Conservation (phyloP, 1,284 basidiomycete species). For the Albatrellus sp. region DNA sequence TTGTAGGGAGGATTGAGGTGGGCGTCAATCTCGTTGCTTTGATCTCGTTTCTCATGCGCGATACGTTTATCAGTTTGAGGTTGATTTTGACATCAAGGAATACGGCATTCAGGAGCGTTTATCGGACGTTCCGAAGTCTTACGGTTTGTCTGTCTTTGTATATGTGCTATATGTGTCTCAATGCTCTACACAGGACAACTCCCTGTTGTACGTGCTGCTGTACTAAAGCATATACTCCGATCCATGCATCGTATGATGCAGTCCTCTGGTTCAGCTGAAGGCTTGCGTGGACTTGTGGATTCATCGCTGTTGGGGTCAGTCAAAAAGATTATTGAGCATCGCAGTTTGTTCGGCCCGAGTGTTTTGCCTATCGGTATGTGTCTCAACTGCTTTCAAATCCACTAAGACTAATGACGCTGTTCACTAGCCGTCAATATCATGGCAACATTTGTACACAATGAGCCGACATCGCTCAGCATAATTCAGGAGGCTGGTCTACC, state of each 20-base stretch:
- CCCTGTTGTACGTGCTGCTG: conserved; percentile 54
- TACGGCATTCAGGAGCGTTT: conserved; percentile 30
- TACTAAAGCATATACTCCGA: conserved; percentile 85
- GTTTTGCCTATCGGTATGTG: conserved; percentile 69
- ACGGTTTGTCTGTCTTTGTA: conserved; percentile 29
- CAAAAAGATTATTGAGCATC: conserved; percentile 80
- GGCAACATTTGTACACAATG: conserved; percentile 97
- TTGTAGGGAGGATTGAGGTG: conserved; percentile 82
- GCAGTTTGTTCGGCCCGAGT: conserved; percentile 77
- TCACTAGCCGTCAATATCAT: conserved; percentile 85
- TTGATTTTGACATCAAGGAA: conserved; percentile 54
- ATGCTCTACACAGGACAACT: conserved; percentile 34
- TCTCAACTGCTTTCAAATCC: conserved; percentile 1
- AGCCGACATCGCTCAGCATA: conserved; percentile 87
- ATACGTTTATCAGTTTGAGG: conserved; percentile 43
- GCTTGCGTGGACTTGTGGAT: conserved; percentile 90
- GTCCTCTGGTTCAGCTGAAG: conserved; percentile 87
- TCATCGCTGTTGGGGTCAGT: conserved; percentile 78
- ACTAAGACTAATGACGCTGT: conserved; percentile 6
- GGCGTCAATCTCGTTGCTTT: conserved; percentile 12
- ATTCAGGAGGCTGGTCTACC: conserved; percentile 91
- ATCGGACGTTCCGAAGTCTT: conserved; percentile 39
- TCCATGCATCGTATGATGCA: conserved; percentile 97
- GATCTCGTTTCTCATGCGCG: not conserved
- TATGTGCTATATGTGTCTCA: conserved; percentile 3